These are phyloP conservation scores for Albatrellus sp. DNA, from an alignment of 1,284 basidiomycete species.

Conservation along the genomic window DNA sequence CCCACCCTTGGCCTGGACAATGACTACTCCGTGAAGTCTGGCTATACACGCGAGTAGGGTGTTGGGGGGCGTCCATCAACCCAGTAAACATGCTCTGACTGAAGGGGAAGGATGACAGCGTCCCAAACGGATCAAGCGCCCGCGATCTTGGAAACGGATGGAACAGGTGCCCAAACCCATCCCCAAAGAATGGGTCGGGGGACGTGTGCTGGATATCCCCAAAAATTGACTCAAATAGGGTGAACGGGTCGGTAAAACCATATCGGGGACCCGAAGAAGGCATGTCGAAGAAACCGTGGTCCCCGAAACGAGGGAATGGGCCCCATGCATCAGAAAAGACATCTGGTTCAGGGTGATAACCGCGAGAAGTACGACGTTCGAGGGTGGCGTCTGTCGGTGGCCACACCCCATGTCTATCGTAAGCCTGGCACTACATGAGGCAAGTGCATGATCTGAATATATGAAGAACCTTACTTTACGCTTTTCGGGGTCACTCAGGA, in stretches of 20 bases:
- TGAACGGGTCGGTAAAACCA: conserved; percentile 60
- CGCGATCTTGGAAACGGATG: conserved; percentile 7
- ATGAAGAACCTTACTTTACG: conserved; percentile 21
- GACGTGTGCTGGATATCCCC: conserved; percentile 27
- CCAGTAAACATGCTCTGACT: conserved; percentile 10
- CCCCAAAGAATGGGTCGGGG: conserved; percentile 8
- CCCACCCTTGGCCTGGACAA: conserved; percentile 24
- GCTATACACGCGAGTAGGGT: conserved; percentile 13
- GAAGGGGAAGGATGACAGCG: conserved; percentile 8
- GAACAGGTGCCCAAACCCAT: conserved; percentile 12
- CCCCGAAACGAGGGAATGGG: conserved; percentile 13
- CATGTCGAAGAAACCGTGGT: conserved; percentile 14
- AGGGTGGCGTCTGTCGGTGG: conserved; percentile 36
- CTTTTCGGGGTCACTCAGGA: conserved; percentile 28
- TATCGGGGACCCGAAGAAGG: conserved; percentile 5
- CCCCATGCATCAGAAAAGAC: conserved; percentile 14
- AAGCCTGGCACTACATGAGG: conserved; percentile 26
- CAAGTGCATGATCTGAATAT: conserved; percentile 5
- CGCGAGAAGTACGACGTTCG: neutral
- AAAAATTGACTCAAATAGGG: conserved; percentile 58
- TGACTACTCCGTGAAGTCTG: conserved; percentile 13
- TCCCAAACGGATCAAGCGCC: conserved; percentile 5
- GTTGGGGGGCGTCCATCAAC: conserved; percentile 5
- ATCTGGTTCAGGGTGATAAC: neutral
- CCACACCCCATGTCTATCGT: conserved; percentile 60